phyloP scores from a whole-genome alignment of 805 yeast species.

The Cephaloascus albidus region DNA sequence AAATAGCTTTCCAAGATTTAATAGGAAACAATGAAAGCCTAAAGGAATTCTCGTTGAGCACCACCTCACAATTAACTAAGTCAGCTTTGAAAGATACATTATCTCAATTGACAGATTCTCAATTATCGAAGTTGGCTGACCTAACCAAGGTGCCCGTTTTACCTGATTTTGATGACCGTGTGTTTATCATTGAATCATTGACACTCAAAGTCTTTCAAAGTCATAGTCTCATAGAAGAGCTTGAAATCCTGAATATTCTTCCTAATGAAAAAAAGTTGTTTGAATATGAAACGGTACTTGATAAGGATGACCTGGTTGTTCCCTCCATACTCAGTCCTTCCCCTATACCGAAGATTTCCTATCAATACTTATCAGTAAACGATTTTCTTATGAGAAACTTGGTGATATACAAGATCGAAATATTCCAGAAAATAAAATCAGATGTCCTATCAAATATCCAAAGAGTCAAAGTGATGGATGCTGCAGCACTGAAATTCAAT shows the following conservation, averaged over 20 bases:
- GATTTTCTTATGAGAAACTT: conserved; percentile 15
- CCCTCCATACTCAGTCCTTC: not conserved
- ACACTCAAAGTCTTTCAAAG: too few relatives aligned
- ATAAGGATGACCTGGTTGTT: not conserved
- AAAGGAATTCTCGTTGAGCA: not conserved
- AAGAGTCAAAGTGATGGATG: conserved; percentile 5
- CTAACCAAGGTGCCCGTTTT: not conserved
- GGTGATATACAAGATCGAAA: conserved; percentile 8
- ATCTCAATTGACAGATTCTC: not conserved
- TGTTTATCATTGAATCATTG: not conserved
- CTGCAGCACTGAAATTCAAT: not conserved
- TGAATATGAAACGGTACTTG: too few relatives aligned
- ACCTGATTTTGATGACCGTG: not conserved
- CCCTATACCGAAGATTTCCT: conserved; percentile 1
- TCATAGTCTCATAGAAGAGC: not conserved
- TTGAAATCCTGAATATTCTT: not conserved
- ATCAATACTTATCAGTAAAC: conserved; percentile 15
- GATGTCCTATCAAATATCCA: conserved; percentile 9
- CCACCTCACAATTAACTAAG: not conserved
- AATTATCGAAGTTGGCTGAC: not conserved
- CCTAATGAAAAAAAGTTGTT: not conserved
- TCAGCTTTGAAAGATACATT: not conserved
- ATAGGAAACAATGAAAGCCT: not conserved
- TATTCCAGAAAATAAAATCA: conserved; percentile 7
- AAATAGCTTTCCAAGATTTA: not conserved